These are phyloP conservation scores for Diplocarpon rosae DNA, from an alignment of 2,329 filamentous ascomycete genomes.

Conservation along the genomic window DNA sequence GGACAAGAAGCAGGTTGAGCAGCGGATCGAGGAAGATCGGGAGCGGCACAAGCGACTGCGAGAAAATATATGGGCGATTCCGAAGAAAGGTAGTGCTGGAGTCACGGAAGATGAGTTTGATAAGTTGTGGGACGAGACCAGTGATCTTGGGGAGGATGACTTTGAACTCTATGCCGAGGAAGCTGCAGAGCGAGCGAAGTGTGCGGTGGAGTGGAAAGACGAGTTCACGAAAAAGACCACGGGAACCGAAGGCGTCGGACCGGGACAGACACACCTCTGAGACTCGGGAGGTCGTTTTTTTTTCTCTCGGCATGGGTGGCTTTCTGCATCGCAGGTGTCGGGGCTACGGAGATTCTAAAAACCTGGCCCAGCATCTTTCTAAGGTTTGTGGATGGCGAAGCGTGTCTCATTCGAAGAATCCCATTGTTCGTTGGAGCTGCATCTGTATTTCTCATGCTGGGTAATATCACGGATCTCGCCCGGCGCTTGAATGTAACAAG, in stretches of 20 bases:
- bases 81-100: conserved; percentile 28
- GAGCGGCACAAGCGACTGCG: conserved; percentile 86
- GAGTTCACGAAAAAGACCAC: conserved; percentile 15
- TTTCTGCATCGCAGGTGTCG: too few species aligned
- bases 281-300: too few species aligned
- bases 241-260: background rate
- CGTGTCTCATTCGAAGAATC: too few species aligned
- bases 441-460: too few species aligned
- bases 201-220: conserved; percentile 20
- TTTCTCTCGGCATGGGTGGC: too few species aligned
- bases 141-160: conserved; percentile 81
- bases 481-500: too few species aligned
- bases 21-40: conserved; percentile 91
- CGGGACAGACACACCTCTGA: too few species aligned
- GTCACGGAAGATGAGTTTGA: conserved; percentile 51
- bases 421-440: too few species aligned
- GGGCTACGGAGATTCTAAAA: too few species aligned
- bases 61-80: conserved; percentile 89
- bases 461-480: too few species aligned
- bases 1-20: conserved; percentile 84
- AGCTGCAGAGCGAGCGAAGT: conserved; percentile 25
- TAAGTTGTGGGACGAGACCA: conserved; percentile 77
- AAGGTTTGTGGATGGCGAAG: too few species aligned
- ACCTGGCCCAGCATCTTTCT: too few species aligned
- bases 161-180: conserved; percentile 69